A percentile compares a stretch with the other conserved stretches of the same genome.
Conservation (phyloP, 805 yeast genomes). For the Clavispora phyllophila region DNA sequence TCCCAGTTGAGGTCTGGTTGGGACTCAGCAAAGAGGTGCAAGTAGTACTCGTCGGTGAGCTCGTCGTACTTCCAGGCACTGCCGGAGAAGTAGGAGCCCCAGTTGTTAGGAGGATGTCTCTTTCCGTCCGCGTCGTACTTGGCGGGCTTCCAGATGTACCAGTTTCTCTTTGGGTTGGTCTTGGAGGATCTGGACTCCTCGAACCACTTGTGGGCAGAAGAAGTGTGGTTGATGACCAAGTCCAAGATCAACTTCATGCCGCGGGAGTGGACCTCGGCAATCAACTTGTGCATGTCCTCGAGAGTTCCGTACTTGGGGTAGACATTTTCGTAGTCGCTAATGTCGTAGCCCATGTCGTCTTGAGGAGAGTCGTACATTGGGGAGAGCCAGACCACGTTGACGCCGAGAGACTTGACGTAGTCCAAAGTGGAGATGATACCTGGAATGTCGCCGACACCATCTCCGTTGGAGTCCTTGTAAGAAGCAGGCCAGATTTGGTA, state of each 20-base stretch:
- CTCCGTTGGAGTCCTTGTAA: slow-evolving; percentile 53
- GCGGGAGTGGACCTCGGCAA: slow-evolving; percentile 42
- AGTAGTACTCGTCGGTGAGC: slow-evolving; percentile 48
- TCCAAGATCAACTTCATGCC: slow-evolving; percentile 51
- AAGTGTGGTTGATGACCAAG: slow-evolving; percentile 56
- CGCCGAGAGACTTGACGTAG: slow-evolving; percentile 46
- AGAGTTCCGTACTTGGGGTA: slow-evolving; percentile 51
- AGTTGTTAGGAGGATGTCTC: slow-evolving; percentile 53
- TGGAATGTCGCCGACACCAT: slow-evolving; percentile 54
- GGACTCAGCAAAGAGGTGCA: slow-evolving; percentile 46
- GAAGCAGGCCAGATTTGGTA: slow-evolving; percentile 62
- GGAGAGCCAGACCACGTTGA: slow-evolving; percentile 51
- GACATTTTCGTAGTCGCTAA: slow-evolving; percentile 48
- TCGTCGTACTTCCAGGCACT: slow-evolving; percentile 57
- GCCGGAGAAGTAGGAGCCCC: slow-evolving; percentile 50
- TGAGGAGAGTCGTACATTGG: slow-evolving; percentile 58
- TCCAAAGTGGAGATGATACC: slow-evolving; percentile 50
- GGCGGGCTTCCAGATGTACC: slow-evolving; percentile 56
- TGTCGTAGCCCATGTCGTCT: slow-evolving; percentile 61
- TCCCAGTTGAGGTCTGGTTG: slow-evolving; percentile 67
- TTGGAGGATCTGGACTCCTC: slow-evolving; percentile 48
- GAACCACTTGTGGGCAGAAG: slow-evolving; percentile 54
- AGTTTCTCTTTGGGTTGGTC: slow-evolving; percentile 52
- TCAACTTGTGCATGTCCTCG: slow-evolving; percentile 47
- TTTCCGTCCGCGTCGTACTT: slow-evolving; percentile 43